These are phyloP conservation scores for Fusarium tupiense DNA, from an alignment of 2,329 filamentous ascomycete species.

Conservation along the genomic window DNA sequence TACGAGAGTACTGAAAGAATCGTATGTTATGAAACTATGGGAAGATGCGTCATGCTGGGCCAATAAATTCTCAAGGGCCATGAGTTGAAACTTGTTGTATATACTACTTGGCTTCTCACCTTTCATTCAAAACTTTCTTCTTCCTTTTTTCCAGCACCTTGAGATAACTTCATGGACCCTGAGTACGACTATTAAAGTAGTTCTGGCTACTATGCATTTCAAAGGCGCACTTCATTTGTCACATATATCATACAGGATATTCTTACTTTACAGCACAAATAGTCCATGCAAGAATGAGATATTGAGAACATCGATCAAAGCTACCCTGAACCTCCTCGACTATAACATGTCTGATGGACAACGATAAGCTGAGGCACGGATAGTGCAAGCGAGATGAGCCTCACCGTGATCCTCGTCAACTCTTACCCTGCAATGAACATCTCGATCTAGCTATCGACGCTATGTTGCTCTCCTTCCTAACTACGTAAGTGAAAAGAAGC, in stretches of 20 bases:
- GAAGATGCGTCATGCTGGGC: no score
- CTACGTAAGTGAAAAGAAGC: slow-evolving; percentile 4
- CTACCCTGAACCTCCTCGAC: background rate
- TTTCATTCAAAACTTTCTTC: background rate
- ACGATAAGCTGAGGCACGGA: background rate
- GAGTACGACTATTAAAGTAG: accelerated
- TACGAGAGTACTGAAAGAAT: background rate
- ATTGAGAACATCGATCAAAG: background rate
- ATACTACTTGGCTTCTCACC: background rate
- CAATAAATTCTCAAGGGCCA: no score
- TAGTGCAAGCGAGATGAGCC: background rate
- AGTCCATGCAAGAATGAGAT: background rate
- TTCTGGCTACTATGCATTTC: background rate
- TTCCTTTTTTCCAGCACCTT: background rate
- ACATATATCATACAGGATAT: background rate
- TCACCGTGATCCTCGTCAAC: background rate
- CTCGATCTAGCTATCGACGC: background rate
- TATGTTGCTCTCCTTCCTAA: slow-evolving; percentile 10
- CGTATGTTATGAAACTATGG: background rate
- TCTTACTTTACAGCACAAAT: background rate
- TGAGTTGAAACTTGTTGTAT: background rate
- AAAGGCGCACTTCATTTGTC: accelerated
- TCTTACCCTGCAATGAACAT: background rate
- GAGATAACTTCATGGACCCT: accelerated
- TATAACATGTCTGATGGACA: background rate